A percentile compares a stretch with the other conserved stretches of the same genome.
Evolutionary conservation across 352 stramenopile genomes (phyloP).

Genomic region (Globisporangium spiculum): DNA sequence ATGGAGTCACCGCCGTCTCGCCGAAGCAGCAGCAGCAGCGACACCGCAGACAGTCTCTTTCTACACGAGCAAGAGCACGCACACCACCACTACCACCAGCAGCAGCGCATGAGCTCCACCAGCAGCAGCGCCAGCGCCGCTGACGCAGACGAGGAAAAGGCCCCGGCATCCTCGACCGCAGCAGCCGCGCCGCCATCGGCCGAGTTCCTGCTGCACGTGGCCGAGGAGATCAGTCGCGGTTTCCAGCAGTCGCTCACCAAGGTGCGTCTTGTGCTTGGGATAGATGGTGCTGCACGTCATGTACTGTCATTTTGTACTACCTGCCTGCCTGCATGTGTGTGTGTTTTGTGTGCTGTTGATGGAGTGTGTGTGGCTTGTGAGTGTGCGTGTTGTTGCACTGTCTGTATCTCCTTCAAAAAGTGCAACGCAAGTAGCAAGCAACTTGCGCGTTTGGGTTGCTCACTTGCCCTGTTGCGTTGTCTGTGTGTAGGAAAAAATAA

Average conservation of each 20-base stretch:
- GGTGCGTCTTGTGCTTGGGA: constrained; percentile 11
- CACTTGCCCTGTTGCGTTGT: background rate
- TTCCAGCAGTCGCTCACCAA: constrained; percentile 26
- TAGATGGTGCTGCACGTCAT: background rate
- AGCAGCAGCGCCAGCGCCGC: background rate
- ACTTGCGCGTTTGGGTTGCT: background rate
- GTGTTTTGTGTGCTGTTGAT: background rate
- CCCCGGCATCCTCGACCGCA: background rate
- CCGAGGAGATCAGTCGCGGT: constrained; percentile 20
- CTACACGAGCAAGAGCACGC: background rate
- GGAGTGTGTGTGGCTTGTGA: background rate
- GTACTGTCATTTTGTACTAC: background rate
- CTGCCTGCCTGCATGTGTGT: background rate
- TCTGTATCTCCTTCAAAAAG: constrained; percentile 11
- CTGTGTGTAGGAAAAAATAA: background rate
- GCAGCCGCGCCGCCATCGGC: constrained; percentile 5
- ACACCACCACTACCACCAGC: background rate
- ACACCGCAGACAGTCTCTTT: constrained; percentile 6
- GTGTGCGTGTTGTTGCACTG: constrained; percentile 10
- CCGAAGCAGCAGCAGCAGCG: background rate
- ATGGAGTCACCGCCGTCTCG: constrained; percentile 6
- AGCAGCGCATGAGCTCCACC: background rate
- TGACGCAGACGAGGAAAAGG: background rate
- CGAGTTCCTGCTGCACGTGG: constrained; percentile 25
- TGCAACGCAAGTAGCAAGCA: background rate